Evolutionary conservation across 208 protist genomes (phyloP), one percentile per base, ranked within the genome.

Genomic region (Acanthamoeba polyphaga): DNA sequence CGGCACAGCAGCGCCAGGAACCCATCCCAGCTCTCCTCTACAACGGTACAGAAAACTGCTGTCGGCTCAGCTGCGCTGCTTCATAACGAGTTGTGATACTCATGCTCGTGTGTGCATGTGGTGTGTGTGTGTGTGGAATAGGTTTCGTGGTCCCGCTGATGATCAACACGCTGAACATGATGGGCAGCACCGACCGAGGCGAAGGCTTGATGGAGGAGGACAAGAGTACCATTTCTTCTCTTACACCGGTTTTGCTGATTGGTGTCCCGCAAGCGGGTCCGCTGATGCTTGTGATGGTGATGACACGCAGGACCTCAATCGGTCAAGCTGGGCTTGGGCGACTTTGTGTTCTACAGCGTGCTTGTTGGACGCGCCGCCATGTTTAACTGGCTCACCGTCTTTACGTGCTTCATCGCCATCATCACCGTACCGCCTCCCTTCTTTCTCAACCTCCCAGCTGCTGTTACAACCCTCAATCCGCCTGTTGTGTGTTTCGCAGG

Each of bases 291-390:
- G 43, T 49, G 43, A 49, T 49, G 43, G 43, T 49, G 43, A 13
- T 15, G 15, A 19, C 13, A 10, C 10, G 46, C 7, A 93, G 43
- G 51, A 15, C 49, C 15, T 34, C 32, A 80, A 49, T 27, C 76
- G 32, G 91, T 98, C 24, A 98, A 98, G 95, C 96, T 98, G 15
- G 98, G 98, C 64, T 96, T 98, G 12, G 98, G 98, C 64, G 98
- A 98, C 94, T 98, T 98, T 89, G 97, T 98, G 43, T 98, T 98
- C 58, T 98, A 98, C 95, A 96, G 88, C 58, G 92, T 98, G 8
- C 95, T 98, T 5, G 82, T 98, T 13, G 96, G 96, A 64, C 96
- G 97, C 60, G 97, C 98, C 12, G 95, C 96, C 22, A 53, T 96
- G 19, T 43, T 72, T 15, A 78, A 98, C 46, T 96, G 96, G 62